Conservation (phyloP, 2,329 filamentous ascomycete species). For the Phoma herbarum region DNA sequence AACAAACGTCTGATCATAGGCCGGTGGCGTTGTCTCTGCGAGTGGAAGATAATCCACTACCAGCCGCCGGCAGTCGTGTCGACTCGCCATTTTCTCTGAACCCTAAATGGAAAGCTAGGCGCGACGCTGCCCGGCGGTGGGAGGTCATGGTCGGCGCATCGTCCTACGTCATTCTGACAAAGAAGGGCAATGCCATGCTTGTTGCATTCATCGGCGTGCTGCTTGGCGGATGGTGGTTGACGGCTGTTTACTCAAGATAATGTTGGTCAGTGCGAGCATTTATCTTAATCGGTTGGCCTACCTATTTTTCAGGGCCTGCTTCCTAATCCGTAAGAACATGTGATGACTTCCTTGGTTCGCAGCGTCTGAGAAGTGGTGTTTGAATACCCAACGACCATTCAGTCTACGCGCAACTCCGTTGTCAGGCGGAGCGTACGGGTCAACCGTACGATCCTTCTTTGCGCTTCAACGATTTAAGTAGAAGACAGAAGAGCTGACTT, state of each 20-base stretch:
- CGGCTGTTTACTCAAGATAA: slow-evolving; percentile 7
- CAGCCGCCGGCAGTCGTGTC: slow-evolving; percentile 42
- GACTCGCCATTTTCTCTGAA: slow-evolving; percentile 65
- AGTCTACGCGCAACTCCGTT: too few species aligned
- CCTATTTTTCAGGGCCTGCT: too few species aligned
- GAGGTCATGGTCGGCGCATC: slow-evolving; percentile 68
- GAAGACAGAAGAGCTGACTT: too few species aligned
- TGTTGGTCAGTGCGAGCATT: too few species aligned
- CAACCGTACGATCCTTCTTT: too few species aligned
- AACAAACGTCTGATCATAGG: slow-evolving; percentile 87
- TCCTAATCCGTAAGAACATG: too few species aligned
- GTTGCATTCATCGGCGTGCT: slow-evolving; percentile 42
- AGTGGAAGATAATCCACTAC: slow-evolving; percentile 64
- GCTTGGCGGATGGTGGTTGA: slow-evolving; percentile 40
- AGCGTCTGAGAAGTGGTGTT: too few species aligned
- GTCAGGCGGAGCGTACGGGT: too few species aligned
- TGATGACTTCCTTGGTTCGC: too few species aligned
- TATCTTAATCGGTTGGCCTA: too few species aligned
- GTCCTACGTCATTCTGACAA: slow-evolving; percentile 62
- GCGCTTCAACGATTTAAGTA: too few species aligned
- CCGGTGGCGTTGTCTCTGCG: slow-evolving; percentile 77
- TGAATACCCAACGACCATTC: too few species aligned
- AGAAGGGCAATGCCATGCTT: slow-evolving; percentile 55
- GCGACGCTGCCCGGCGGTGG: slow-evolving; percentile 63
- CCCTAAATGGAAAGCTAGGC: slow-evolving; percentile 63